These are phyloP conservation scores for Lipomyces starkeyi DNA, from an alignment of 805 yeast species.

Conservation along the genomic window DNA sequence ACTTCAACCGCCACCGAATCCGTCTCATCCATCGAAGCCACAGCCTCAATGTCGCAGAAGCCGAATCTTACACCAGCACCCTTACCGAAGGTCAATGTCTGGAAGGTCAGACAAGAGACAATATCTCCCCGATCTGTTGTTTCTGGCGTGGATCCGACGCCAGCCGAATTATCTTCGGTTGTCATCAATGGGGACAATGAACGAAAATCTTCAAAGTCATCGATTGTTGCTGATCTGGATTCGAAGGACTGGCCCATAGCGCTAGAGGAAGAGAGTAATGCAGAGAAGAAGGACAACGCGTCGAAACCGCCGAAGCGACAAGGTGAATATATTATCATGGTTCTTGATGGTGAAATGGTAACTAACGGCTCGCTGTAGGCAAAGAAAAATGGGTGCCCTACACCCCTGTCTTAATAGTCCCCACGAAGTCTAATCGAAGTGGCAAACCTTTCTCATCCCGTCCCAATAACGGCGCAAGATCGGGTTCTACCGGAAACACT, in stretches of 20 bases:
- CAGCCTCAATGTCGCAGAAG: conserved; percentile 43
- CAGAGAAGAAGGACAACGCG: conserved; percentile 25
- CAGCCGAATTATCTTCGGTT: conserved; percentile 38
- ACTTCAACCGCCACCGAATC: conserved; percentile 26
- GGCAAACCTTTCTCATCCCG: conserved; percentile 43
- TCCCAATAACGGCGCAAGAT: conserved; percentile 18
- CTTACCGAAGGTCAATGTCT: conserved; percentile 64
- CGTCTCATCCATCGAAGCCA: conserved; percentile 24
- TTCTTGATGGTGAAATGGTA: not conserved
- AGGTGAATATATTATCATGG: conserved; percentile 12
- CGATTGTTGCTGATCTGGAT: conserved; percentile 35
- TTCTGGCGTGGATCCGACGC: conserved; percentile 30
- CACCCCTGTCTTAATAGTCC: conserved; percentile 59
- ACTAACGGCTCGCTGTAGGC: conserved; percentile 45
- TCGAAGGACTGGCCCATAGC: conserved; percentile 50
- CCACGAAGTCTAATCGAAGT: conserved; percentile 26
- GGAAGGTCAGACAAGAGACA: conserved; percentile 52
- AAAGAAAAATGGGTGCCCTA: conserved; percentile 79
- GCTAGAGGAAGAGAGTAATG: conserved; percentile 39
- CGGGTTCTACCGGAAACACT: conserved; percentile 7
- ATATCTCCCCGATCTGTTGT: conserved; percentile 14
- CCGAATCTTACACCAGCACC: conserved; percentile 66
- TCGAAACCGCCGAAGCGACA: conserved; percentile 27
- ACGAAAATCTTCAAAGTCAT: conserved; percentile 38
- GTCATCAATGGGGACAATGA: conserved; percentile 41